Percentiles rank a stretch among this genome's conserved stretches.
phyloP scores from a whole-genome alignment of 1,284 basidiomycete species.

The Schizopora paradoxa region DNA sequence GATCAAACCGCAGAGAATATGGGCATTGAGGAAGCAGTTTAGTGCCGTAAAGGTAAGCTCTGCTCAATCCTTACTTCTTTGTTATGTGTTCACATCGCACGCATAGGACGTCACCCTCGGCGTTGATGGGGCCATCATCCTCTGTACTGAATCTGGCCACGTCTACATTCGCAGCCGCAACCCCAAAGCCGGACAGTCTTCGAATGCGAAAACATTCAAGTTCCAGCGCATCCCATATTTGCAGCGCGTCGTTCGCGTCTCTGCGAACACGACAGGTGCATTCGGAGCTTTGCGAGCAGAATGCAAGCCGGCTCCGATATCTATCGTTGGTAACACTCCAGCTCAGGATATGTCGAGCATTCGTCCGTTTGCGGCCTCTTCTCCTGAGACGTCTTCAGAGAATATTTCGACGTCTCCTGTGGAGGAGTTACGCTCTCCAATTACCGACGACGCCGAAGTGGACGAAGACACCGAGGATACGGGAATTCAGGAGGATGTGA shows the following conservation, averaged over 20 bases:
- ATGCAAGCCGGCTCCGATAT: constrained; percentile 55
- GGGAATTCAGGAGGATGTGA: constrained; percentile 46
- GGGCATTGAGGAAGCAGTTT: constrained; percentile 84
- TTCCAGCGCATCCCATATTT: constrained; percentile 80
- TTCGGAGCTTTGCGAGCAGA: constrained; percentile 85
- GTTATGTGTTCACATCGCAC: not conserved
- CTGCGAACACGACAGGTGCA: constrained; percentile 84
- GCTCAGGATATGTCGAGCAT: constrained; percentile 64
- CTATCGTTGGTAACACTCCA: constrained; percentile 54
- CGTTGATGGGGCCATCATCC: constrained; percentile 81
- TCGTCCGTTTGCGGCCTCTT: constrained; percentile 44
- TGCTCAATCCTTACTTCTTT: not conserved
- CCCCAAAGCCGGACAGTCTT: constrained; percentile 33
- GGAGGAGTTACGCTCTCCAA: not conserved
- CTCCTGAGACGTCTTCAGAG: not conserved
- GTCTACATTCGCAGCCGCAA: constrained; percentile 80
- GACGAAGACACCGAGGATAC: constrained; percentile 40
- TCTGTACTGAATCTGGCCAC: constrained; percentile 93
- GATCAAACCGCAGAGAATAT: constrained; percentile 85
- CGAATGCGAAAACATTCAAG: constrained; percentile 60
- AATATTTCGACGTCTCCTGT: not conserved
- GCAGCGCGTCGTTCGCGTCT: constrained; percentile 82
- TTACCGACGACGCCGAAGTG: constrained; percentile 1
- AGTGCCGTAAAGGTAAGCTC: constrained; percentile 69
- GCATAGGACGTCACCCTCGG: constrained; percentile 83